These are phyloP conservation scores for Millerozyma miso DNA, from an alignment of 805 yeast genomes.

Conservation along the genomic window DNA sequence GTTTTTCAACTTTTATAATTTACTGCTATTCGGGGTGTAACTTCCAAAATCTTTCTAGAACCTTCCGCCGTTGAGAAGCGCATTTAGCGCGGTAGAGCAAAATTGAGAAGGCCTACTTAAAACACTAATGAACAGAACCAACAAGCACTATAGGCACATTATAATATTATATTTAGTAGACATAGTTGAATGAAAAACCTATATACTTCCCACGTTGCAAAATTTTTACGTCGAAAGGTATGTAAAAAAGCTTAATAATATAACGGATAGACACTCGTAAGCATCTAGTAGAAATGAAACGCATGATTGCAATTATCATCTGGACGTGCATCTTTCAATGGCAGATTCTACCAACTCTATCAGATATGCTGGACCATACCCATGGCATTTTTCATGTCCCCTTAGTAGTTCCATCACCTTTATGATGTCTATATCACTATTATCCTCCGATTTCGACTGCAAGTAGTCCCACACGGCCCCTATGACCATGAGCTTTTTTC, in stretches of 20 bases:
- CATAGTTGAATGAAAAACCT: too few relatives aligned
- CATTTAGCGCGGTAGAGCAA: neutral
- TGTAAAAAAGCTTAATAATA: too few relatives aligned
- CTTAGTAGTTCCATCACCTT: slow-evolving; percentile 53
- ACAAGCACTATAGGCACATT: too few relatives aligned
- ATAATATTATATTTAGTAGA: too few relatives aligned
- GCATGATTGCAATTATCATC: neutral
- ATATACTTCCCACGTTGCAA: too few relatives aligned
- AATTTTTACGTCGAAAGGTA: too few relatives aligned
- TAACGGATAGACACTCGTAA: too few relatives aligned
- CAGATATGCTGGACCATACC: slow-evolving; percentile 69
- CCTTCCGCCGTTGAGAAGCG: neutral
- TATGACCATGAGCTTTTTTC: slow-evolving; percentile 55
- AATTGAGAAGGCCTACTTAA: neutral
- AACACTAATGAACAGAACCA: too few relatives aligned
- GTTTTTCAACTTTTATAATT: neutral
- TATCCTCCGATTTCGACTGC: slow-evolving; percentile 40
- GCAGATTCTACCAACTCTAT: slow-evolving; percentile 39
- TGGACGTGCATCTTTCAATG: slow-evolving; percentile 11
- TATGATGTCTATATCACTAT: slow-evolving; percentile 51
- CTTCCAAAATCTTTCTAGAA: neutral
- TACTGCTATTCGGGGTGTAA: neutral
- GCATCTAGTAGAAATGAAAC: neutral
- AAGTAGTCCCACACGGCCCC: slow-evolving; percentile 85
- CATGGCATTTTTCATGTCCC: slow-evolving; percentile 76